Evolutionary conservation across 768 basidiomycete genomes (phyloP).

Genomic region (Suillus weaverae): DNA sequence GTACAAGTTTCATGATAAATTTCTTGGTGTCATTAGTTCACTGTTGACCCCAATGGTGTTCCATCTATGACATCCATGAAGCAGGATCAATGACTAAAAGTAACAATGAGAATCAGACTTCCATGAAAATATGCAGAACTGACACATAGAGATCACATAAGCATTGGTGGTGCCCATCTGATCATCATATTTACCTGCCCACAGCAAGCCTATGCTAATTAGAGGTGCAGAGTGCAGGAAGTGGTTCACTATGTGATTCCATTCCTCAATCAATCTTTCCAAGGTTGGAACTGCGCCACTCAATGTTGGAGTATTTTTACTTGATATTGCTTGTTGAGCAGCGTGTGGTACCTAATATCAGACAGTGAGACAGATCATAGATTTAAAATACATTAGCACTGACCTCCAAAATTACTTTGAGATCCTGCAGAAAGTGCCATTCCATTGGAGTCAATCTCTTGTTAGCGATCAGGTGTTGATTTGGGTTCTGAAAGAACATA

Average conservation of each 20-base stretch:
- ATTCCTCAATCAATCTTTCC: not conserved
- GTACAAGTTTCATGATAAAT: not conserved
- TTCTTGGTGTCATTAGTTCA: not conserved
- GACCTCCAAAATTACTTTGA: slow-evolving; percentile 14
- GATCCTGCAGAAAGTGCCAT: slow-evolving; percentile 10
- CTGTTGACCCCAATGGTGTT: not conserved
- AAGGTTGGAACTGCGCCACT: slow-evolving; percentile 2
- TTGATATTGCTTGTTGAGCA: slow-evolving; percentile 9
- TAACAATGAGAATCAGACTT: not conserved
- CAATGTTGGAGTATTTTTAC: not conserved
- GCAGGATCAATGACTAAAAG: not conserved
- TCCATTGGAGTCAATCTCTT: not conserved
- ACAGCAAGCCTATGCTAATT: not conserved
- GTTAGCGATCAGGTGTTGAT: too few species aligned
- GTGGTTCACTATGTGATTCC: not conserved
- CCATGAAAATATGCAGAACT: not conserved
- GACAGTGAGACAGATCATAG: not conserved
- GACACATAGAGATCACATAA: not conserved
- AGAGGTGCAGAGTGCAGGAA: not conserved
- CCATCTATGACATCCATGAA: not conserved
- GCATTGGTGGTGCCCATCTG: not conserved
- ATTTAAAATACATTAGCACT: not conserved
- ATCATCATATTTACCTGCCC: not conserved
- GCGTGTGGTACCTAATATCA: slow-evolving; percentile 4
- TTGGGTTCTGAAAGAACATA: not conserved